Evolutionary conservation across 108 stramenopile species (phyloP).

Genomic region (Fistulifera solaris): DNA sequence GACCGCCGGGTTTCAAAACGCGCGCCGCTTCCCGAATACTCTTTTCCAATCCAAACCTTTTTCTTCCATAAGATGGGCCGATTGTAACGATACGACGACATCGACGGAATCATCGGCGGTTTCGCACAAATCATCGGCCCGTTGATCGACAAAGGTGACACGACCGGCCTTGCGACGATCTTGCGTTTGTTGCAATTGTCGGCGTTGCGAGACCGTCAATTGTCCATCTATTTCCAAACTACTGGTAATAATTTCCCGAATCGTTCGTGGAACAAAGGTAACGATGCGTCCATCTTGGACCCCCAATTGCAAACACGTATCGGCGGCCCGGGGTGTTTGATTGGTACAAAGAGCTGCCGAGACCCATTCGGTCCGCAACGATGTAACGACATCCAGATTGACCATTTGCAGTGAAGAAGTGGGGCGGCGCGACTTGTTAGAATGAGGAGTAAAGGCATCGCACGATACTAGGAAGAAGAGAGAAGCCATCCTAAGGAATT

Average conservation of each 20-base stretch:
- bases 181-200: conserved; percentile 63
- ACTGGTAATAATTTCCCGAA: conserved; percentile 62
- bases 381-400: conserved; percentile 74
- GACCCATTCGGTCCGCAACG: conserved; percentile 81
- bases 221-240: conserved; percentile 50
- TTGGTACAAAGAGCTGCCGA: conserved; percentile 75
- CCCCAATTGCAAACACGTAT: conserved; percentile 61
- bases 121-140: conserved; percentile 56
- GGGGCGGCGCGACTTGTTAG: neutral
- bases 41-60: conserved; percentile 75
- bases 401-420: conserved; percentile 12
- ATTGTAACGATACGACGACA: conserved; percentile 64
- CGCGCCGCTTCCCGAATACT: conserved; percentile 64
- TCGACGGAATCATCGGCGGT: conserved; percentile 60
- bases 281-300: conserved; percentile 67
- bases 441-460: conserved; percentile 1
- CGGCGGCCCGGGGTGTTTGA: conserved; percentile 68
- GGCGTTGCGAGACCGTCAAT: conserved; percentile 30
- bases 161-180: conserved; percentile 39
- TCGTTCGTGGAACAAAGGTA: conserved; percentile 74
- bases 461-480: no score
- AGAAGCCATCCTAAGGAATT: no score
- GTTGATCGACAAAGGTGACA: conserved; percentile 46
- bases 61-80: conserved; percentile 54
- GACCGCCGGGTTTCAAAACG: conserved; percentile 78